phyloP scores from a whole-genome alignment of 129 eudicot genomes.

The Dittrichia graveolens region DNA sequence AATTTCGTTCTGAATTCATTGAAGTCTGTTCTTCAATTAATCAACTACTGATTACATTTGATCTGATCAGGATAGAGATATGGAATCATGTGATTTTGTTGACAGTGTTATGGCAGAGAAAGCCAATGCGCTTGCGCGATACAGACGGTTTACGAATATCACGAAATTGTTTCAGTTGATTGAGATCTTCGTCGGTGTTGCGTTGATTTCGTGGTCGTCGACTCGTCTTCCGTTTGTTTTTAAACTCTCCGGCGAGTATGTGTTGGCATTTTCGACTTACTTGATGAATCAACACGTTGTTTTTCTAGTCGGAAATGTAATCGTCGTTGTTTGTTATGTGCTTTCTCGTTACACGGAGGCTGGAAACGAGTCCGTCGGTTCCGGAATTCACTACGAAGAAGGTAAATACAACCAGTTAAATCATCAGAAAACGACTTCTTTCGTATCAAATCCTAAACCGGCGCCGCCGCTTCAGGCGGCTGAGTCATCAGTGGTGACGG shows the following conservation, averaged over 20 bases:
- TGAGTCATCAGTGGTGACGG: slow-evolving; percentile 30
- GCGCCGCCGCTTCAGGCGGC: not conserved
- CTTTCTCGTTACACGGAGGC: slow-evolving; percentile 48
- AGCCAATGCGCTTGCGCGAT: slow-evolving; percentile 62
- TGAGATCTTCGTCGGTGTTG: slow-evolving; percentile 48
- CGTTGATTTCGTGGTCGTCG: slow-evolving; percentile 66
- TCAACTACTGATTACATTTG: not conserved
- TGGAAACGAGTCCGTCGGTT: slow-evolving; percentile 29
- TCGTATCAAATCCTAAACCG: not conserved
- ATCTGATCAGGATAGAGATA: not conserved
- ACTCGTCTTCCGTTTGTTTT: slow-evolving; percentile 44
- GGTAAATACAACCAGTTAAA: slow-evolving; percentile 13
- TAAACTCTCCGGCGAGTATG: slow-evolving; percentile 26
- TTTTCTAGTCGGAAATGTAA: slow-evolving; percentile 69
- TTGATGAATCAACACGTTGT: slow-evolving; percentile 65
- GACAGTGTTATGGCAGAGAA: slow-evolving; percentile 37
- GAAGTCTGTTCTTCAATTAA: not conserved
- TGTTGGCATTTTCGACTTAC: slow-evolving; percentile 28
- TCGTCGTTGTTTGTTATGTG: slow-evolving; percentile 45
- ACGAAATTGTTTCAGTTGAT: slow-evolving; percentile 36
- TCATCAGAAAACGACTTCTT: not conserved
- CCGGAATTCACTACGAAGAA: slow-evolving; percentile 32
- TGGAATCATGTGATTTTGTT: slow-evolving; percentile 30
- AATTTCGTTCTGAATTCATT: not conserved
- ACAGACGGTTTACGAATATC: slow-evolving; percentile 45